Evolutionary conservation across 2,329 filamentous ascomycete genomes (phyloP).

Genomic region (Hypoxylon rubiginosum): DNA sequence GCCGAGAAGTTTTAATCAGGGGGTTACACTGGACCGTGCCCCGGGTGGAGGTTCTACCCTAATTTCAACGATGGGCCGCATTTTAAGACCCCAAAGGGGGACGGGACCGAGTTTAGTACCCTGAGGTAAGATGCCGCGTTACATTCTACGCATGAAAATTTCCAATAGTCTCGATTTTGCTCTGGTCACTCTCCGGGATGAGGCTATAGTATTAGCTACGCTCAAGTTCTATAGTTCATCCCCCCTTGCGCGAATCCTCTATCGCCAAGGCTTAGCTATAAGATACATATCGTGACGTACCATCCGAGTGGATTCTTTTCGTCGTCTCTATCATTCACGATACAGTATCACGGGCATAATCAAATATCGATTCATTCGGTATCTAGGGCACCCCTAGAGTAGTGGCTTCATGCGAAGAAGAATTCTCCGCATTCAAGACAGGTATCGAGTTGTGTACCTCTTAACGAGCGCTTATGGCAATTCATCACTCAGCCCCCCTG

Average conservation of each 20-base stretch:
- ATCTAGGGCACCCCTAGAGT: not conserved
- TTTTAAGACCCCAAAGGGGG: slow-evolving; percentile 14
- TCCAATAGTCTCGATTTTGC: not conserved
- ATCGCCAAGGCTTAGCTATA: slow-evolving; percentile 1
- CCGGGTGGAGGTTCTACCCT: slow-evolving; percentile 23
- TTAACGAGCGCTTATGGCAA: not conserved
- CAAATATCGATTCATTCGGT: slow-evolving; percentile 7
- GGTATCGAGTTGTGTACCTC: not conserved
- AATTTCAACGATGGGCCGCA: slow-evolving; percentile 32
- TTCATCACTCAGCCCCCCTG: not conserved
- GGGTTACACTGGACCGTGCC: slow-evolving; percentile 29
- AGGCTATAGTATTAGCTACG: not conserved
- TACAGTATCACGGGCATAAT: not conserved
- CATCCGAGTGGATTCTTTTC: not conserved
- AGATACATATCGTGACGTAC: not conserved
- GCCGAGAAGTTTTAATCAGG: slow-evolving; percentile 29
- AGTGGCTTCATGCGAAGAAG: not conserved
- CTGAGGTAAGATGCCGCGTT: slow-evolving; percentile 28
- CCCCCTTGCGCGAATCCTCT: not conserved
- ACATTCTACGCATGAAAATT: slow-evolving; percentile 27
- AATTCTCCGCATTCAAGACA: not conserved
- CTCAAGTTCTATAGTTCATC: not conserved
- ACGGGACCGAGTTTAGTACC: slow-evolving; percentile 33
- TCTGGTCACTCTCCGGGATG: not conserved
- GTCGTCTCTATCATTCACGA: not conserved